phyloP scores from a whole-genome alignment of 2,329 filamentous ascomycete species.

The Pestalotiopsis sp. region DNA sequence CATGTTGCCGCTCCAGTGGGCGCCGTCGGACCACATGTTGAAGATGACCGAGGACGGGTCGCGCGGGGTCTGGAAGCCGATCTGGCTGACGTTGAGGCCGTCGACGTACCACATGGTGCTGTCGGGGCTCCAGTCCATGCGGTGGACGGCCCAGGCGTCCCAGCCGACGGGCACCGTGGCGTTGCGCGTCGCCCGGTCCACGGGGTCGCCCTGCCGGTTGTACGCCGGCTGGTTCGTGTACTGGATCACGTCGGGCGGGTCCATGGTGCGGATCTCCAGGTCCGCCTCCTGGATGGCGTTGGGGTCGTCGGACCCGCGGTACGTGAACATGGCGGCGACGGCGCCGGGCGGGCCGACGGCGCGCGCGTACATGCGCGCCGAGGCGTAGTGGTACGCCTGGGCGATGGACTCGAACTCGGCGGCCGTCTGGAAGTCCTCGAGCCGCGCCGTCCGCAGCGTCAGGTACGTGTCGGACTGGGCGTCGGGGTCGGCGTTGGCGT shows the following conservation, averaged over 20 bases:
- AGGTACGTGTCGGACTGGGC: constrained; percentile 41
- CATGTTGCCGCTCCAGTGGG: constrained; percentile 64
- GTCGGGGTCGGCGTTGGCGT: constrained; percentile 35
- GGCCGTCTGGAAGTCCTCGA: constrained; percentile 47
- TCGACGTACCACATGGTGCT: constrained; percentile 60
- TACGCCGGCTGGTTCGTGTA: constrained; percentile 66
- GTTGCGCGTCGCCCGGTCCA: constrained; percentile 47
- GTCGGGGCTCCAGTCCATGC: constrained; percentile 61
- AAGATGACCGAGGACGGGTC: constrained; percentile 54
- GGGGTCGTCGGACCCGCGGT: constrained; percentile 38
- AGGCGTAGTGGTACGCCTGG: constrained; percentile 37
- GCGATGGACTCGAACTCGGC: constrained; percentile 48
- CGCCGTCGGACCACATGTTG: constrained; percentile 65
- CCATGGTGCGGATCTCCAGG: constrained; percentile 54
- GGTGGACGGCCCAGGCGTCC: constrained; percentile 59
- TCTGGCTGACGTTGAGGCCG: constrained; percentile 49
- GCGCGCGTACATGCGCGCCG: constrained; percentile 53
- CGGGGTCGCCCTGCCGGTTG: constrained; percentile 37
- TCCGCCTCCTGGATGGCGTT: constrained; percentile 54
- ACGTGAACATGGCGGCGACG: constrained; percentile 56
- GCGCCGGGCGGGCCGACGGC: constrained; percentile 49
- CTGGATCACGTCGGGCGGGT: constrained; percentile 44
- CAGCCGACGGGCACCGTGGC: constrained; percentile 47
- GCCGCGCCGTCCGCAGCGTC: constrained; percentile 48
- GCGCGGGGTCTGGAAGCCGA: constrained; percentile 56